Conservation (phyloP, 495 filamentous ascomycete genomes). For the Aspergillus homomorphus region DNA sequence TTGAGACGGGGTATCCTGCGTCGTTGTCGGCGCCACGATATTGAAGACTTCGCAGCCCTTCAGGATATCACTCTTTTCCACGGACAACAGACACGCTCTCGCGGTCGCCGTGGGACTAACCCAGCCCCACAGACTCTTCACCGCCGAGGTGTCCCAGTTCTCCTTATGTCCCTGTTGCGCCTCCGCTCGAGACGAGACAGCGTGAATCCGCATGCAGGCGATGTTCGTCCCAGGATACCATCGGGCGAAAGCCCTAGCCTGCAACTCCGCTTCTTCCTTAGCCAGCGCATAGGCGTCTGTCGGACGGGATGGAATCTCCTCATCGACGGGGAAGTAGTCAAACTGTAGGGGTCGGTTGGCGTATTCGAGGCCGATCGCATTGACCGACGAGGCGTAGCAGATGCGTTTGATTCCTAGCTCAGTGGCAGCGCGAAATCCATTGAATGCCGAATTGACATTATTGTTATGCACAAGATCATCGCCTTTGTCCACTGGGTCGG, state of each 20-base stretch:
- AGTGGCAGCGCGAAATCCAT: constrained; percentile 19
- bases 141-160: constrained; percentile 17
- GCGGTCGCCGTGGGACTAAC: constrained; percentile 18
- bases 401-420: constrained; percentile 16
- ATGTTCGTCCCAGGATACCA: constrained; percentile 24
- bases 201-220: constrained; percentile 24
- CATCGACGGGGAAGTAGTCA: constrained; percentile 25
- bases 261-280: constrained; percentile 19
- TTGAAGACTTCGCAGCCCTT: constrained; percentile 11
- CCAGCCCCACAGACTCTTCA: constrained; percentile 21
- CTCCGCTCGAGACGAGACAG: constrained; percentile 15
- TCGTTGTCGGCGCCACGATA: constrained; percentile 12
- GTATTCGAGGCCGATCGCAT: constrained; percentile 20
- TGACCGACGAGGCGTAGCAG: constrained; percentile 22
- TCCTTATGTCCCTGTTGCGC: constrained; percentile 16
- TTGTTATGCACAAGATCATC: constrained; percentile 22
- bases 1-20: constrained; percentile 9
- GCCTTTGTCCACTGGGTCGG: constrained; percentile 18
- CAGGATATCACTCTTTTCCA: constrained; percentile 13
- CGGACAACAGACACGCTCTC: constrained; percentile 18
- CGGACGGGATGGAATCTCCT: constrained; percentile 15
- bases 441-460: constrained; percentile 21
- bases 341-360: constrained; percentile 18
- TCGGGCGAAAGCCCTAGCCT: constrained; percentile 13
- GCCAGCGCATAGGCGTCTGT: constrained; percentile 22